Base-by-base conservation (phyloP, 208 protist genomes). In the Leptomonas pyrrhocoris region DNA sequence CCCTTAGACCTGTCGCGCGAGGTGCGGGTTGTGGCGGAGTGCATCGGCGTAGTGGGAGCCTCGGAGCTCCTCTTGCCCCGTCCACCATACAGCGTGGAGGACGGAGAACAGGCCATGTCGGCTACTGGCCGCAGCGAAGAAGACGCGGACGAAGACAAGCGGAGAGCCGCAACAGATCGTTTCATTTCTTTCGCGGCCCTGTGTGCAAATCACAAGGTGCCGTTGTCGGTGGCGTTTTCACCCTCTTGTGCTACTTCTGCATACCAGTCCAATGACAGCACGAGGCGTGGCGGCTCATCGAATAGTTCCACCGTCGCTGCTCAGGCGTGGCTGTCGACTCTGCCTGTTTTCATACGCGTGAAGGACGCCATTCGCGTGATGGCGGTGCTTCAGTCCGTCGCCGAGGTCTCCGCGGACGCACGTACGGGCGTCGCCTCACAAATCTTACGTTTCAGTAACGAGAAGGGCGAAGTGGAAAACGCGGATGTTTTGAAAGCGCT, bases 171-270 rank as follows among this genome's bases (percentile, higher is more conserved):
- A 2, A n/a, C 53, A 2, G 85, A 95, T 36, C 68, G 74, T 23
- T 85, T 86, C 57, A 84, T 89, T 19, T 72, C 90, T 2, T 90
- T 86, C 57, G 86, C 77, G 0, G 74, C 82, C 16, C 74, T 95
- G 28, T 93, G 90, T 64, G 42, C 48, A 2, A 90, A 86, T 43
- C 87, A 95, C 74, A 45, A 49, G 13, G 86, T 95, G 9, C 75
- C 85, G 8, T 80, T 92, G 48, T 70, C 66, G 15, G 19, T 56
- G 16, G 86, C 88, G 40, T 89, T 94, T 60, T 12, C 19, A 27
- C 7, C 55, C 1, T 16, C 55, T 0, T 23, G 62, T 2, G 36
- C 53, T 2, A 12, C 40, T 3, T 60, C 58, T 9, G 9, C 49
- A 18, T n/a, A 28, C 7, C 3, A 9, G 40, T 19, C 18, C 43